Evolutionary conservation across 176 grass and related monocot genomes (phyloP).

Genomic region (Zoysia japonica): DNA sequence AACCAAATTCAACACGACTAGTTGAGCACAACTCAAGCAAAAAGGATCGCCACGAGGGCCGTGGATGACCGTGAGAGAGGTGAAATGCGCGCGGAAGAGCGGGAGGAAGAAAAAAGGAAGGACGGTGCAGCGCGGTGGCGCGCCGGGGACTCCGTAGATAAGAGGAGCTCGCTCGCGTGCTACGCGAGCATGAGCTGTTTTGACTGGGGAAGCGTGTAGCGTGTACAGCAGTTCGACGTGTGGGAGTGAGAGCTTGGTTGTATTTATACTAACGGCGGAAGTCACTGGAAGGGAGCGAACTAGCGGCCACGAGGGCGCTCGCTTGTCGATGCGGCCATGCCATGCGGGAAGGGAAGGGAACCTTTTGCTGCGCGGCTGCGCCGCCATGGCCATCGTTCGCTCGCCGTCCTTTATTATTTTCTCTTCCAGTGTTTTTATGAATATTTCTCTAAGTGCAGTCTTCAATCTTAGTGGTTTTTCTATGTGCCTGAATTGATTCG

Average conservation of each 20-base stretch:
- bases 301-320: neutral
- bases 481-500: no score
- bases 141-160: conserved; percentile 14
- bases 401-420: neutral
- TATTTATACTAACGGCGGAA: conserved; percentile 50
- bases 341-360: conserved; percentile 1
- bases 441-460: no score
- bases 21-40: neutral
- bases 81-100: neutral
- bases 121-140: neutral
- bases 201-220: conserved; percentile 22
- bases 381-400: neutral
- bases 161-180: neutral
- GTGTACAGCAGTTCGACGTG: conserved; percentile 21
- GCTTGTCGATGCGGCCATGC: neutral
- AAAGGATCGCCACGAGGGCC: neutral
- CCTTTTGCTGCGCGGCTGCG: neutral
- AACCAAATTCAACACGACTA: neutral
- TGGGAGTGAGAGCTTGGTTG: conserved; percentile 36
- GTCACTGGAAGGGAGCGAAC: conserved; percentile 25
- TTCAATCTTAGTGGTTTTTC: no score
- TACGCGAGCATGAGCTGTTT: neutral
- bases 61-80: neutral
- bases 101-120: neutral
- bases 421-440: neutral